Evolutionary conservation across 306 rosid species (phyloP).

Genomic region (Corylus avellana): DNA sequence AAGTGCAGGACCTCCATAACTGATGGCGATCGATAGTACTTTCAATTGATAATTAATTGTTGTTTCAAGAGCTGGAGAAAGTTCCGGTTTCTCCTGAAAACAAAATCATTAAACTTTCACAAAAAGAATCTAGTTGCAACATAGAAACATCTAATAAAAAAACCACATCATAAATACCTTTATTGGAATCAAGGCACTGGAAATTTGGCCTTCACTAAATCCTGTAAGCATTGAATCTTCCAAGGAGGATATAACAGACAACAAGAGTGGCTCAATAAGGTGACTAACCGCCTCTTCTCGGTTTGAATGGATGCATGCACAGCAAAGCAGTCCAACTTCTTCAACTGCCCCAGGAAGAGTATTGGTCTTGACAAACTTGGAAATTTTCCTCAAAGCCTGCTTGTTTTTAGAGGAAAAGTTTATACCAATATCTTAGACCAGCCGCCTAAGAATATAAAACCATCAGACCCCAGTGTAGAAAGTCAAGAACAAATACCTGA

Average conservation of each 20-base stretch:
- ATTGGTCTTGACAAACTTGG: constrained; percentile 92
- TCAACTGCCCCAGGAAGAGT: constrained; percentile 96
- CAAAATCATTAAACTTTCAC: constrained; percentile 25
- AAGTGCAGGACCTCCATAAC: constrained; percentile 85
- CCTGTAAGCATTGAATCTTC: constrained; percentile 73
- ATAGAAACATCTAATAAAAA: constrained; percentile 27
- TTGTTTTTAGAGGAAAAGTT: constrained; percentile 26
- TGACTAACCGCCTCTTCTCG: constrained; percentile 82
- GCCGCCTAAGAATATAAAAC: constrained; percentile 16
- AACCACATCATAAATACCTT: constrained; percentile 52
- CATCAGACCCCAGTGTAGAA: constrained; percentile 2
- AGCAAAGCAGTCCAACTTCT: constrained; percentile 97
- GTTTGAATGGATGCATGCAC: constrained; percentile 90
- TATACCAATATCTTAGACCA: constrained; percentile 24
- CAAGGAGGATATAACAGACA: constrained; percentile 76
- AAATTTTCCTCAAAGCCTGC: constrained; percentile 91
- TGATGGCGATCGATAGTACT: constrained; percentile 83
- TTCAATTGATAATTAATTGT: constrained; percentile 87
- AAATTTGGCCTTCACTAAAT: constrained; percentile 68
- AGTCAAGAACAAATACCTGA: constrained; percentile 60
- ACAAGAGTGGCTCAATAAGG: constrained; percentile 81
- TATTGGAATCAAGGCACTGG: constrained; percentile 47
- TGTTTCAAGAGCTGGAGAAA: constrained; percentile 98
- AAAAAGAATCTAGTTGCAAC: constrained; percentile 31
- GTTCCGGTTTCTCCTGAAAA: constrained; percentile 72